A percentile compares a stretch with the other conserved stretches of the same genome.
Evolutionary conservation across 768 basidiomycete genomes (phyloP).

Genomic region (Russula abietina): DNA sequence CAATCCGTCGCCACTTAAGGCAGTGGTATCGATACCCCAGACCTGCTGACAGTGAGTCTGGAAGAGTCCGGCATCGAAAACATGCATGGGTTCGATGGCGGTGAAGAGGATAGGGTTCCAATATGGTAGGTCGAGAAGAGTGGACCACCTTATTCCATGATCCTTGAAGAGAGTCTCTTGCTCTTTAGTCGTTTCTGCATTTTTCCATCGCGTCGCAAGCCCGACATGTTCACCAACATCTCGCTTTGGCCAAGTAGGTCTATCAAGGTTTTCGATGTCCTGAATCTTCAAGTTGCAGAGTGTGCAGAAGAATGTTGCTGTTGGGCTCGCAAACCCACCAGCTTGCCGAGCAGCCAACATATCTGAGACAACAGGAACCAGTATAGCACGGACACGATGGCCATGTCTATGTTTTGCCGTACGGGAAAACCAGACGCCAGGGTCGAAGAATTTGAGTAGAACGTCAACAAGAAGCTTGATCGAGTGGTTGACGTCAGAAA

Average conservation of each 20-base stretch:
- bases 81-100: slow-evolving; percentile 34
- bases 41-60: slow-evolving; percentile 3
- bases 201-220: slow-evolving; percentile 25
- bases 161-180: background rate
- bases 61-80: background rate
- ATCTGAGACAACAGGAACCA: too few relatives aligned
- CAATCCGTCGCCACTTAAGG: slow-evolving; percentile 26
- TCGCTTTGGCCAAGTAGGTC: slow-evolving; percentile 18
- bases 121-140: slow-evolving; percentile 31
- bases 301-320: too few relatives aligned
- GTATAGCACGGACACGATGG: too few relatives aligned
- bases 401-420: too few relatives aligned
- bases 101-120: slow-evolving; percentile 29
- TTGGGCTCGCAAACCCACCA: too few relatives aligned
- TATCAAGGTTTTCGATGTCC: slow-evolving; percentile 17
- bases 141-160: slow-evolving; percentile 31
- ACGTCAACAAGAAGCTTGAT: too few relatives aligned
- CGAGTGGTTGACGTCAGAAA: too few relatives aligned
- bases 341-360: too few relatives aligned
- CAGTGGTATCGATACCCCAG: slow-evolving; percentile 27
- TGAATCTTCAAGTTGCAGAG: too few relatives aligned
- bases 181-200: slow-evolving; percentile 16
- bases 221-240: slow-evolving; percentile 13
- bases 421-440: too few relatives aligned
- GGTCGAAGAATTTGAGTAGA: too few relatives aligned